Evolutionary conservation across 1,284 basidiomycete species (phyloP).

Genomic region (Sporisorium reilianum): DNA sequence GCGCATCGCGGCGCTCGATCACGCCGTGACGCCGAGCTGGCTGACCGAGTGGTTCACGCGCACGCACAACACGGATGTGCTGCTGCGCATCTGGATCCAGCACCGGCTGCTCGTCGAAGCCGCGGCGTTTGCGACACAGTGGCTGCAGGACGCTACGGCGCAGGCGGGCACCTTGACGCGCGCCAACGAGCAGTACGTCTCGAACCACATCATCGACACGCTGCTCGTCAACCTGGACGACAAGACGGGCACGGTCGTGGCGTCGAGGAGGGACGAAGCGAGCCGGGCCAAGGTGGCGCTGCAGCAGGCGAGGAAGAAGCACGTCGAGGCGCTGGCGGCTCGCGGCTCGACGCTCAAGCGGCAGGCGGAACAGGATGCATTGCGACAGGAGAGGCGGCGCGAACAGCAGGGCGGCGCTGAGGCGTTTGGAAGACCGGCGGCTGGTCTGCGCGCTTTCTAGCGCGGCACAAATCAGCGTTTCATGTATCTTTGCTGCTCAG

Average conservation of each 20-base stretch:
- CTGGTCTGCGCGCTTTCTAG: slow-evolving; percentile 27
- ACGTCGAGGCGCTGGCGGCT: slow-evolving; percentile 25
- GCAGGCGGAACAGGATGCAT: slow-evolving; percentile 46
- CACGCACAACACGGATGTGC: slow-evolving; percentile 34
- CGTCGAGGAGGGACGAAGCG: slow-evolving; percentile 24
- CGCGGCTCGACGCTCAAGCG: slow-evolving; percentile 35
- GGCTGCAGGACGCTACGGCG: slow-evolving; percentile 28
- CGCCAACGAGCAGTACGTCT: slow-evolving; percentile 28
- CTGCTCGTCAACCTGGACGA: slow-evolving; percentile 37
- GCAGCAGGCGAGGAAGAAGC: slow-evolving; percentile 31
- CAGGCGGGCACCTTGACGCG: slow-evolving; percentile 13
- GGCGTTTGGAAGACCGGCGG: neutral
- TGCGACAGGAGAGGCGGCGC: slow-evolving; percentile 41
- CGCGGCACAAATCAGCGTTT: neutral
- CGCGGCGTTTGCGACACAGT: slow-evolving; percentile 22
- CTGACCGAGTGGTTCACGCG: slow-evolving; percentile 39
- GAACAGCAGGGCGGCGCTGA: slow-evolving; percentile 40
- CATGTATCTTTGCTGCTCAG: neutral
- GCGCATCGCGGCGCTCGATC: slow-evolving; percentile 23
- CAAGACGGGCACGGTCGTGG: slow-evolving; percentile 19
- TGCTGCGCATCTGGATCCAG: slow-evolving; percentile 43
- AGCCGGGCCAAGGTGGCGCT: slow-evolving; percentile 14
- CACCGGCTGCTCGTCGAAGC: slow-evolving; percentile 39
- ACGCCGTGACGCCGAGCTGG: slow-evolving; percentile 26
- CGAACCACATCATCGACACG: slow-evolving; percentile 42